These are phyloP conservation scores for Gentiana macrophylla DNA, from an alignment of 257 asterid genomes.

Conservation along the genomic window DNA sequence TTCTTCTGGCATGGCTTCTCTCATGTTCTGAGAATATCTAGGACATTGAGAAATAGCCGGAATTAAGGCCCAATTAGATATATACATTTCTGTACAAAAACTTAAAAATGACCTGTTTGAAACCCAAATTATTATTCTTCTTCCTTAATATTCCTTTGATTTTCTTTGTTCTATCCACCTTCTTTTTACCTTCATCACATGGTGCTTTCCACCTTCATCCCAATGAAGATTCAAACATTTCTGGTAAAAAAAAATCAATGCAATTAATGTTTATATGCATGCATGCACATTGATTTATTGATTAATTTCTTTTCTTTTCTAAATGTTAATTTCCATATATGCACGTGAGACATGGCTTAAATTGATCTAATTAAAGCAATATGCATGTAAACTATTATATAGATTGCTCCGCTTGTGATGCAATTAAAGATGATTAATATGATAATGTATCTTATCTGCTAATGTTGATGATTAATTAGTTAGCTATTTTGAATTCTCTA, in stretches of 20 bases:
- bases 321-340: too few relatives aligned
- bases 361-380: too few relatives aligned
- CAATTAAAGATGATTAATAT: too few relatives aligned
- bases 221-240: slow-evolving; percentile 1
- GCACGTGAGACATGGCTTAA: too few relatives aligned
- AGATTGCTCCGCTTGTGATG: too few relatives aligned
- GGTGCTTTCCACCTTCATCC: slow-evolving; percentile 3
- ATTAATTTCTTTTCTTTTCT: not conserved
- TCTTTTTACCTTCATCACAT: slow-evolving; percentile 2
- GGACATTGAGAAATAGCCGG: too few relatives aligned
- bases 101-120: slow-evolving; percentile 8
- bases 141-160: slow-evolving; percentile 2
- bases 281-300: not conserved
- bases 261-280: not conserved
- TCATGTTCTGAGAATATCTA: not conserved
- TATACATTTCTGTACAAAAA: not conserved
- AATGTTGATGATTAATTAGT: not conserved
- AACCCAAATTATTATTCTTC: not conserved
- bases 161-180: slow-evolving; percentile 4
- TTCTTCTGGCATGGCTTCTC: not conserved
- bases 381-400: too few relatives aligned
- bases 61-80: too few relatives aligned
- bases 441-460: not conserved
- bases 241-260: slow-evolving; percentile 7
- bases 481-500: not conserved